phyloP scores from a whole-genome alignment of 352 stramenopile genomes.

The Plasmopara halstedii region DNA sequence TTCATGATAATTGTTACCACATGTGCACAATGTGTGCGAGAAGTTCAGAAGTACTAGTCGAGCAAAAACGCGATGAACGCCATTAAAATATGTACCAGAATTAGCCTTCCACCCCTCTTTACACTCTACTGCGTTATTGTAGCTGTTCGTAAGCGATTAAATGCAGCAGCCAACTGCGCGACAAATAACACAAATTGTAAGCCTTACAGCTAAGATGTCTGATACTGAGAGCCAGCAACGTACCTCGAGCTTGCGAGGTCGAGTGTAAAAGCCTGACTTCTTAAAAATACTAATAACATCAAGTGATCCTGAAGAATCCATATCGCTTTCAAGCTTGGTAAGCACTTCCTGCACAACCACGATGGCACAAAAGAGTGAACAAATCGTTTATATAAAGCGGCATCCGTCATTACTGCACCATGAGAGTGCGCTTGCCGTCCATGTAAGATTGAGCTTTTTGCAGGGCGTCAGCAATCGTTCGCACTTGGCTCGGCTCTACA shows the following conservation, averaged over 20 bases:
- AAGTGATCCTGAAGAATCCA: conserved; percentile 54
- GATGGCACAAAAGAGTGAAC: not conserved
- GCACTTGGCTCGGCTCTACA: conserved; percentile 83
- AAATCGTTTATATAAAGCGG: not conserved
- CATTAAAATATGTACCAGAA: too few species aligned
- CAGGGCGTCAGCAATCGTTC: conserved; percentile 69
- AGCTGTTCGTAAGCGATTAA: conserved; percentile 78
- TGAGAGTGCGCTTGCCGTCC: conserved; percentile 51
- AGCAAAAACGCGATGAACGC: too few species aligned
- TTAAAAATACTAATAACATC: conserved; percentile 46
- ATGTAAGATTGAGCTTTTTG: conserved; percentile 45
- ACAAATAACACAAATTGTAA: conserved; percentile 4
- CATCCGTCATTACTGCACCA: conserved; percentile 14
- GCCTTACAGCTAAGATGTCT: not conserved
- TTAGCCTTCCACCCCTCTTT: too few species aligned
- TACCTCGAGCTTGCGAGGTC: conserved; percentile 80
- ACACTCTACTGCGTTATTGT: conserved; percentile 60
- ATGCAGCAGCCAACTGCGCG: conserved; percentile 69
- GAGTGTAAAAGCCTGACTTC: conserved; percentile 68
- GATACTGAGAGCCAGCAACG: not conserved
- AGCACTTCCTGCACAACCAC: conserved; percentile 43
- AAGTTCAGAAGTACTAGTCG: too few species aligned
- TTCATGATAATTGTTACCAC: too few species aligned
- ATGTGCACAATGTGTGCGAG: too few species aligned
- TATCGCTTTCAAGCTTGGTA: conserved; percentile 50